Conservation (phyloP, 202 grass and related monocot genomes). For the Musa balbisiana region DNA sequence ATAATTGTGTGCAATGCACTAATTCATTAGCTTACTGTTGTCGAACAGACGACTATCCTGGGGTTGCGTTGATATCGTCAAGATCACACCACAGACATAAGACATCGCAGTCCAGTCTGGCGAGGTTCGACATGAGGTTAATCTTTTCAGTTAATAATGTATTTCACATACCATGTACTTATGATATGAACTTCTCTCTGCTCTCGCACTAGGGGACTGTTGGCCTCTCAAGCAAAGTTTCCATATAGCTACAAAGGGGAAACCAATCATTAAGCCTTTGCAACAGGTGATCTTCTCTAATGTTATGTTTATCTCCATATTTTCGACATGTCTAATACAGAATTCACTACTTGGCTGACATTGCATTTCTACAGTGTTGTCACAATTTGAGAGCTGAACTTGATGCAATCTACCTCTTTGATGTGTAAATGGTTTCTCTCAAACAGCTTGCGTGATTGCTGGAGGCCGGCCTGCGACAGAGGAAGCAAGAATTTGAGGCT, state of each 20-base stretch:
- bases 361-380: too few species aligned
- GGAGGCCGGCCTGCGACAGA: constrained; percentile 1
- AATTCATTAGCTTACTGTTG: constrained; percentile 58
- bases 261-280: background rate
- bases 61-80: constrained; percentile 86
- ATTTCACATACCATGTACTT: background rate
- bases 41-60: constrained; percentile 80
- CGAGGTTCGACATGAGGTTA: constrained; percentile 92
- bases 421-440: background rate
- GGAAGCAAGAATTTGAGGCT: constrained; percentile 2
- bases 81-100: constrained; percentile 65
- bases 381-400: too few species aligned
- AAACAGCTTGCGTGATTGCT: constrained; percentile 6
- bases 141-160: background rate
- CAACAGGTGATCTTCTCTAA: background rate
- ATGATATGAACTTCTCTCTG: constrained; percentile 17
- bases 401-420: background rate
- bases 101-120: constrained; percentile 74
- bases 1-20: constrained; percentile 16
- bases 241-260: constrained; percentile 68
- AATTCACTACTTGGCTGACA: background rate
- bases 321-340: background rate
- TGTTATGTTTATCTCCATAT: background rate
- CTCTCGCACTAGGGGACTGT: constrained; percentile 39
- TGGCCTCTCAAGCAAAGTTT: constrained; percentile 96